A percentile compares a stretch with the other conserved stretches of the same genome.
Conservation (phyloP, 1,284 basidiomycete genomes). For the Ganoderma resinaceum region DNA sequence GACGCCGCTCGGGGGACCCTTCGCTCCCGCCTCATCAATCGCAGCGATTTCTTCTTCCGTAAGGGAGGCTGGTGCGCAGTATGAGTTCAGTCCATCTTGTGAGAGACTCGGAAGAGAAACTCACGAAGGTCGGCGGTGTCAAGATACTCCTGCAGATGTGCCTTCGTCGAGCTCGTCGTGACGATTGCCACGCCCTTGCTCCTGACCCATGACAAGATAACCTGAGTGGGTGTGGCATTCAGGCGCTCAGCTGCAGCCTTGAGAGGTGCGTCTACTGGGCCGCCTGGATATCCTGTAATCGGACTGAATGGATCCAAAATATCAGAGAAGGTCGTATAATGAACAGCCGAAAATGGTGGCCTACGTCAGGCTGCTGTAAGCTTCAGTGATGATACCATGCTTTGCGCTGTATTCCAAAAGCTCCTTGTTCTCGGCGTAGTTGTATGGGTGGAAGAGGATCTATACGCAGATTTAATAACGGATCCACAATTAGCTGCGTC, state of each 20-base stretch:
- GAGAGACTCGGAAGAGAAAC: conserved; percentile 22
- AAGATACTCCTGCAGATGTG: conserved; percentile 72
- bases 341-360: conserved; percentile 23
- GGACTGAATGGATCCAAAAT: conserved; percentile 13
- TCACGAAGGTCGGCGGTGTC: conserved; percentile 65
- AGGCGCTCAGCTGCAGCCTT: conserved; percentile 61
- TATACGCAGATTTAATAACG: conserved; percentile 30
- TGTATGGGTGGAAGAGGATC: conserved; percentile 77
- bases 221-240: conserved; percentile 66
- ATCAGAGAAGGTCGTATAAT: background rate
- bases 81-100: too few species aligned
- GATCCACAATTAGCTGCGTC: too few species aligned
- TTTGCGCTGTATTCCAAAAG: conserved; percentile 63
- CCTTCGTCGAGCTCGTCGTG: conserved; percentile 73
- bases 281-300: conserved; percentile 27
- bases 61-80: conserved; percentile 41
- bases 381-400: conserved; percentile 72
- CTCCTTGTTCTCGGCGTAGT: conserved; percentile 60
- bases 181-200: conserved; percentile 71
- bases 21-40: conserved; percentile 63
- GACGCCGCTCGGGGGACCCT: conserved; percentile 34
- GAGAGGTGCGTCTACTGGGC: conserved; percentile 64
- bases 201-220: conserved; percentile 73
- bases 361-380: conserved; percentile 71
- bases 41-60: conserved; percentile 59